Base-by-base conservation (phyloP, 2,329 filamentous ascomycete species). In the Aureobasidium musti region DNA sequence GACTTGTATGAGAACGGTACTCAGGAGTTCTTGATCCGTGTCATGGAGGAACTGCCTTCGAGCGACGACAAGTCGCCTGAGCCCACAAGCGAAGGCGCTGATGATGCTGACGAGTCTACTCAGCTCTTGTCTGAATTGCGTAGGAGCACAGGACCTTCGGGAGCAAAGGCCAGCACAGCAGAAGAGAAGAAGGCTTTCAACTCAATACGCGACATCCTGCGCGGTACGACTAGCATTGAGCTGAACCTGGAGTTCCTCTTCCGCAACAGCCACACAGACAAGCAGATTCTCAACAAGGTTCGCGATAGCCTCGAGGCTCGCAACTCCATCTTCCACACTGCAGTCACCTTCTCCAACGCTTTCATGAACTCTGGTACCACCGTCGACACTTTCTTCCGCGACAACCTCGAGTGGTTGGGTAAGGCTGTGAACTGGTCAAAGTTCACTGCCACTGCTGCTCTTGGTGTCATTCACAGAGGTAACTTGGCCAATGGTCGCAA, bases 391-490 rank as follows among this genome's bases (percentile, higher is more conserved):
- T 99, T 99, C 81, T 98, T 99, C 87, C 87, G 96, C 8, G 92
- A 98, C 75, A 99, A 99, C 76, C 81, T 99, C 28, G 95, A 99
- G 71, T 99, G 95, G 95, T 82, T 99, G 3, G 93, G 94, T 68
- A 99, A 98, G 82, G 95, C 95, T 30, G 92, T 98, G 56, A 99
- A 99, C 81, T 99, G 95, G 95, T 97, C 93, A 68, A 99, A 99
- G 77, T 99, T 99, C 77, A 97, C 95, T 0, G 95, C 95, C 17
- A 99, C 95, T 5, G 95, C 95, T 66, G 95, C 95, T 8, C 83
- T 99, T 6, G 95, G 95, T 77, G 95, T 98, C 61, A 97, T 99
- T 69, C 95, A 99, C 78, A 90, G 92, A 53, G 95, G 95, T 66
- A 99, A 99, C 78, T 83, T 99, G 67, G 91, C 90, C 28, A 94